Evolutionary conservation across 2,329 filamentous ascomycete species (phyloP).

Genomic region (Fusarium sororula): DNA sequence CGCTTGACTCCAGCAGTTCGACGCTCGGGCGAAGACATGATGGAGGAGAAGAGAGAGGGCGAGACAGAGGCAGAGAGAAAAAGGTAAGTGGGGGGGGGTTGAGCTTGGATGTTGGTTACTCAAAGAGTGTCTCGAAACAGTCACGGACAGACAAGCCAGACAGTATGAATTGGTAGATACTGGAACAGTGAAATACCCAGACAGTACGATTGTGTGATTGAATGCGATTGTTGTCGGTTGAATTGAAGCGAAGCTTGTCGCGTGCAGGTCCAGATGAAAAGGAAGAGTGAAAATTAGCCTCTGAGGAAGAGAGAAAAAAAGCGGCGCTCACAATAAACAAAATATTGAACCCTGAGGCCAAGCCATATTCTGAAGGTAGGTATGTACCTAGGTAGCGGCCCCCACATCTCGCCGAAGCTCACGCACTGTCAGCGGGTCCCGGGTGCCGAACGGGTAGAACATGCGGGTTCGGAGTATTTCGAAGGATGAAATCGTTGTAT

Average conservation of each 20-base stretch:
- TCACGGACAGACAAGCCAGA: background rate
- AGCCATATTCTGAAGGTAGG: constrained; percentile 11
- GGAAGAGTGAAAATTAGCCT: constrained; percentile 16
- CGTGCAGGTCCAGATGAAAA: constrained; percentile 5
- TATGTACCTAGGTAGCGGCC: background rate
- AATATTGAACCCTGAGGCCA: constrained; percentile 32
- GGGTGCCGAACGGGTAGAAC: constrained; percentile 17
- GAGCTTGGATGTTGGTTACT: constrained; percentile 17
- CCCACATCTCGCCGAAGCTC: constrained; percentile 22
- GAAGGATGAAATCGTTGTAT: background rate
- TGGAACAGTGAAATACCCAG: background rate
- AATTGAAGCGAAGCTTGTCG: background rate
- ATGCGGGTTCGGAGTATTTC: constrained; percentile 9
- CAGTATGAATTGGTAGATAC: constrained; percentile 5
- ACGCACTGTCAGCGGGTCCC: constrained; percentile 20
- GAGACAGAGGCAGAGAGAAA: background rate
- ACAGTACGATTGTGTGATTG: background rate
- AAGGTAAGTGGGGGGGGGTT: constrained; percentile 5
- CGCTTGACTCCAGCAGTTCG: constrained; percentile 54
- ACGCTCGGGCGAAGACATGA: constrained; percentile 53
- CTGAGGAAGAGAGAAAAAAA: background rate
- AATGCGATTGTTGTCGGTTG: background rate
- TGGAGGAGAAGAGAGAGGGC: constrained; percentile 9
- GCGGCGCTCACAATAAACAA: constrained; percentile 10
- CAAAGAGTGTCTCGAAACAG: constrained; percentile 5